Evolutionary conservation across 805 yeast species (phyloP).

Genomic region (Lipomyces anomalus): DNA sequence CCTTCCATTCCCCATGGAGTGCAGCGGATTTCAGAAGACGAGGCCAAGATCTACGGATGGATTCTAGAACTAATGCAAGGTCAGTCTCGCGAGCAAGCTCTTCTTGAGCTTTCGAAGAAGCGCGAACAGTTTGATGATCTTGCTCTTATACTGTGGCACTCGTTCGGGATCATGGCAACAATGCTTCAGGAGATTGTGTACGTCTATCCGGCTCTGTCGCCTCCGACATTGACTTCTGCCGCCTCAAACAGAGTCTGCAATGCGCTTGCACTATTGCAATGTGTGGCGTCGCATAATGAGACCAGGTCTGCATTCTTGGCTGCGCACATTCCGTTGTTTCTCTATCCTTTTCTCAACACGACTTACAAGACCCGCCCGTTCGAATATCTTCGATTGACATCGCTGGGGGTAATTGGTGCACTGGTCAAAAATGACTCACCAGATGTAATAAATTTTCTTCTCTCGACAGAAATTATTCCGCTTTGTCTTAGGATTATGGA

Average conservation of each 20-base stretch:
- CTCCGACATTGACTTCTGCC: slow-evolving; percentile 79
- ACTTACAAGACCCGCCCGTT: slow-evolving; percentile 87
- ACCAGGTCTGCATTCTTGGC: slow-evolving; percentile 77
- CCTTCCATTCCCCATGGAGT: too few species aligned
- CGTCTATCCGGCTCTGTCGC: slow-evolving; percentile 83
- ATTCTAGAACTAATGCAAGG: slow-evolving; percentile 85
- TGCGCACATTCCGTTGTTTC: slow-evolving; percentile 87
- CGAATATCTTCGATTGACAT: slow-evolving; percentile 87
- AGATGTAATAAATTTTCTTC: slow-evolving; percentile 82
- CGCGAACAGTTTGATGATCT: slow-evolving; percentile 92
- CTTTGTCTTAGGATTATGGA: slow-evolving; percentile 93
- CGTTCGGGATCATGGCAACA: slow-evolving; percentile 94
- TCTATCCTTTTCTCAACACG: slow-evolving; percentile 91
- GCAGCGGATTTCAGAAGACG: slow-evolving; percentile 15
- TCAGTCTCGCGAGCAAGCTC: slow-evolving; percentile 85
- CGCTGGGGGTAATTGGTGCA: slow-evolving; percentile 95
- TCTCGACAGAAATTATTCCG: slow-evolving; percentile 96
- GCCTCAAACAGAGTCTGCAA: slow-evolving; percentile 91
- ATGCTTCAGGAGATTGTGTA: slow-evolving; percentile 81
- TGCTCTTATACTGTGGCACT: slow-evolving; percentile 89
- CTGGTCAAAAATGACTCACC: slow-evolving; percentile 92
- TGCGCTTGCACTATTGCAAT: slow-evolving; percentile 88
- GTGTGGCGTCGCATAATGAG: slow-evolving; percentile 93
- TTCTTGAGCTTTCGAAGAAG: slow-evolving; percentile 85
- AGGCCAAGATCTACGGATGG: slow-evolving; percentile 60